phyloP scores from a whole-genome alignment of 2,329 filamentous ascomycete genomes.

The Ambrosiella beaveri region DNA sequence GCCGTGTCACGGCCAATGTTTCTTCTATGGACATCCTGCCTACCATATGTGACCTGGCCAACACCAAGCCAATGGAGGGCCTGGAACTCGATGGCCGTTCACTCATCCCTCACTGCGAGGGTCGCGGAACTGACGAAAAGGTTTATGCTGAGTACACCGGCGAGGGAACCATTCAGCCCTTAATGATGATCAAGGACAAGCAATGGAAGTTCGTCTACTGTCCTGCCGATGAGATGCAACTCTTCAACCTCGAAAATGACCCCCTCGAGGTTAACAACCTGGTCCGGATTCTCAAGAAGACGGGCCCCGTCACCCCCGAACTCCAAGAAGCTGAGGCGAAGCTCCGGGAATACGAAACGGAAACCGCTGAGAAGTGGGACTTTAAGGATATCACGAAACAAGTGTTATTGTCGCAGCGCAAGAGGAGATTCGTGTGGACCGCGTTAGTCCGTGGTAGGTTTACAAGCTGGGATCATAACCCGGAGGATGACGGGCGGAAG shows the following conservation, averaged over 20 bases:
- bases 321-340: slow-evolving; percentile 29
- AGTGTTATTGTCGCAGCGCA: slow-evolving; percentile 61
- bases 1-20: slow-evolving; percentile 65
- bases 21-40: slow-evolving; percentile 83
- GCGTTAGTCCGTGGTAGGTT: slow-evolving; percentile 61
- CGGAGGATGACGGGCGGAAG: slow-evolving; percentile 47
- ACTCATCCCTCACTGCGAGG: slow-evolving; percentile 60
- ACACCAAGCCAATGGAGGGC: slow-evolving; percentile 47
- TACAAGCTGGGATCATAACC: slow-evolving; percentile 75
- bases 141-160: slow-evolving; percentile 94
- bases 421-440: slow-evolving; percentile 60
- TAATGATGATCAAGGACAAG: slow-evolving; percentile 86
- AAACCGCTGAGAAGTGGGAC: slow-evolving; percentile 64
- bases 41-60: slow-evolving; percentile 70
- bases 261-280: slow-evolving; percentile 65
- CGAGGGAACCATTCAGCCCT: slow-evolving; percentile 72
- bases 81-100: slow-evolving; percentile 79
- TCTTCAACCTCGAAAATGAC: slow-evolving; percentile 64
- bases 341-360: slow-evolving; percentile 51
- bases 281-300: slow-evolving; percentile 27
- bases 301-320: slow-evolving; percentile 15
- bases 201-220: slow-evolving; percentile 85
- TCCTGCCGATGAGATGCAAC: slow-evolving; percentile 64
- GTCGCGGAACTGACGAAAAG: slow-evolving; percentile 50
- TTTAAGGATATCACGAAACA: slow-evolving; percentile 58